Base-by-base conservation (phyloP, 768 basidiomycete genomes). In the Pluteus cervinus region DNA sequence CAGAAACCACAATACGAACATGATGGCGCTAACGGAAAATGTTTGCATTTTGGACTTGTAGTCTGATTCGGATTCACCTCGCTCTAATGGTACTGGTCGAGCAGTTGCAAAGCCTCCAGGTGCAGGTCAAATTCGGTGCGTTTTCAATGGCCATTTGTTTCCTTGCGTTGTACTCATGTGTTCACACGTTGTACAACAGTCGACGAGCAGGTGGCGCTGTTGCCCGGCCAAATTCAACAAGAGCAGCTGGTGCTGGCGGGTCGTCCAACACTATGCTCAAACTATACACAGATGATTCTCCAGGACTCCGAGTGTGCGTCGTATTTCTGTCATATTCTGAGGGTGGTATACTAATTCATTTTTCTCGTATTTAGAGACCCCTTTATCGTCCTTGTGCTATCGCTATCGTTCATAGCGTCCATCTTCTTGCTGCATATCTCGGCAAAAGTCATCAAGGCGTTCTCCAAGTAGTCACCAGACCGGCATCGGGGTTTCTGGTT, bases 361-460 rank as follows among this genome's bases (percentile, higher is more conserved):
- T 31, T n/a, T n/a, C n/a, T n/a, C n/a, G n/a, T n/a, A 24, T 29
- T 12, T 53, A 97, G 92, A 45, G 93, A 97, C 63, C 93, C 93
- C 4, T 97, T 89, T 68, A 92, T 96, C 50, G 92, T 96, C 46
- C 80, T 97, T 43, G 86, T 97, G 51, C 79, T 97, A 14, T 94
- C 93, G 24, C 77, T 97, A 37, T 88, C 88, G 14, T 97, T 97
- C 73, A 96, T 97, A 65, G 92, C 83, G 25, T 94, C 91, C 41
- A 94, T 96, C 58, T 96, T 97, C 79, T 96, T 94, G 82, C 84
- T 96, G 28, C 93, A 97, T 61, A 94, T 96, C 58, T 85, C 89
- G 29, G 90, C 92, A 49, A 94, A 94, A 68, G 71, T 94, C 59
- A 88, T 94, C 60, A 81, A 87, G 45, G 78, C 80, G 31, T 89